A percentile compares a stretch with the other conserved stretches of the same genome.
phyloP scores from a whole-genome alignment of 805 yeast genomes.

The Yarrowia sp. region DNA sequence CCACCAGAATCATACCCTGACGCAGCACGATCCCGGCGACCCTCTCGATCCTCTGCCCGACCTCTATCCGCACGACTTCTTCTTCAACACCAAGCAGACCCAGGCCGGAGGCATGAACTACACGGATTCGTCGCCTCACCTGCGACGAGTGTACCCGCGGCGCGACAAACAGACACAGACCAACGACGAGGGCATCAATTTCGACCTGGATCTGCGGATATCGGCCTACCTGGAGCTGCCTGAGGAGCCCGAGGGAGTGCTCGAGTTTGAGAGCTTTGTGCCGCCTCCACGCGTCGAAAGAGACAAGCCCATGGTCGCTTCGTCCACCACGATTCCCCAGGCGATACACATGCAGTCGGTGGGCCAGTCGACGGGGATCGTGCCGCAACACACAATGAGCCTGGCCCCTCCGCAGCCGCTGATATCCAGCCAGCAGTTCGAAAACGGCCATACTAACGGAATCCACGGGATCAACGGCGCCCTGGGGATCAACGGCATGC shows the following conservation, averaged over 20 bases:
- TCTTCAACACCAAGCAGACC: slow-evolving; percentile 20
- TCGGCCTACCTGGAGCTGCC: slow-evolving; percentile 26
- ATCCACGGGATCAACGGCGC: background rate
- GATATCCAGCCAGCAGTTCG: background rate
- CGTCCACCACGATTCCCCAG: background rate
- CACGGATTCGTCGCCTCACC: slow-evolving; percentile 17
- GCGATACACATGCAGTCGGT: slow-evolving; percentile 18
- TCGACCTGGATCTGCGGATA: slow-evolving; percentile 26
- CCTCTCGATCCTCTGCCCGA: slow-evolving; percentile 20
- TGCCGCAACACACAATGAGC: background rate
- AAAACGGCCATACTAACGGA: background rate
- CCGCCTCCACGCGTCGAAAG: slow-evolving; percentile 13
- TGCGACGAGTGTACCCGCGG: slow-evolving; percentile 19
- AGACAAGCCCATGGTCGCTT: background rate
- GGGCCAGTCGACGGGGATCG: background rate
- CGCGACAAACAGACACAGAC: slow-evolving; percentile 26
- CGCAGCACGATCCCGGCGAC: slow-evolving; percentile 18
- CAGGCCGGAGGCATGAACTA: slow-evolving; percentile 20
- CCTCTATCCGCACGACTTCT: slow-evolving; percentile 17
- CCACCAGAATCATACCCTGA: slow-evolving; percentile 21
- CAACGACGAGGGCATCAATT: slow-evolving; percentile 25
- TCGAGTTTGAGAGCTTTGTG: slow-evolving; percentile 18
- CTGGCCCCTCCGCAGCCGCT: background rate
- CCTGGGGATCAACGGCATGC: slow-evolving; percentile 23
- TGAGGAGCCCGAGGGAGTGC: slow-evolving; percentile 15